A percentile compares a stretch with the other conserved stretches of the same genome.
phyloP scores from a whole-genome alignment of 2,329 filamentous ascomycete genomes.

The Alternaria novae-zelandiae region DNA sequence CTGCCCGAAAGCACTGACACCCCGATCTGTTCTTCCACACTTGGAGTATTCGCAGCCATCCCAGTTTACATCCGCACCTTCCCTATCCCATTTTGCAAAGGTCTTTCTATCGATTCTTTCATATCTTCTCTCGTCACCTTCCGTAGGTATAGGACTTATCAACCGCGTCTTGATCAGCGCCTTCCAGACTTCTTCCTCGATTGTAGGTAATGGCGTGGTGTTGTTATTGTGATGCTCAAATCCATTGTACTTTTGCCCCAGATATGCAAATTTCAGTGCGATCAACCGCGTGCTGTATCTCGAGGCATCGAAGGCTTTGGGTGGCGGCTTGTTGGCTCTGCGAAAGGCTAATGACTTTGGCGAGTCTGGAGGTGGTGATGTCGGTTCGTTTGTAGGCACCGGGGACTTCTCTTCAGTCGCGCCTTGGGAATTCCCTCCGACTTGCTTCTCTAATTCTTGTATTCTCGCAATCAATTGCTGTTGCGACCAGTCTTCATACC shows the following conservation, averaged over 20 bases:
- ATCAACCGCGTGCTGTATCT: slow-evolving; percentile 84
- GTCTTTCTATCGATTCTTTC: slow-evolving; percentile 32
- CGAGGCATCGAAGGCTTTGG: slow-evolving; percentile 72
- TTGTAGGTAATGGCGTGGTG: slow-evolving; percentile 72
- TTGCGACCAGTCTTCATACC: slow-evolving; percentile 43
- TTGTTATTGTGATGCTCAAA: slow-evolving; percentile 85
- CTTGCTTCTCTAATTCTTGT: slow-evolving; percentile 38
- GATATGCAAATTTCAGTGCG: slow-evolving; percentile 90
- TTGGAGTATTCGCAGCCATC: slow-evolving; percentile 90
- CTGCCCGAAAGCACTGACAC: slow-evolving; percentile 96
- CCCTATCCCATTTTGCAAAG: slow-evolving; percentile 47
- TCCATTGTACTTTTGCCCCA: slow-evolving; percentile 90
- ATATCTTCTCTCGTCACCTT: slow-evolving; percentile 39
- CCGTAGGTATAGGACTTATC: slow-evolving; percentile 57
- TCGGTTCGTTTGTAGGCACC: not conserved
- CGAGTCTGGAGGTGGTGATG: not conserved
- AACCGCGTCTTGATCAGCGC: slow-evolving; percentile 81
- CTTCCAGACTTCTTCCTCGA: slow-evolving; percentile 94
- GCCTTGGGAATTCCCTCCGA: not conserved
- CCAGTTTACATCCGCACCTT: slow-evolving; percentile 69
- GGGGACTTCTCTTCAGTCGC: slow-evolving; percentile 1
- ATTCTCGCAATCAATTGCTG: slow-evolving; percentile 44
- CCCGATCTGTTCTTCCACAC: slow-evolving; percentile 89
- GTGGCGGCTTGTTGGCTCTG: slow-evolving; percentile 44
- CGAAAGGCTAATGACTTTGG: slow-evolving; percentile 23